Percentiles rank a stretch among this genome's conserved stretches.
These are phyloP conservation scores for Kurtzmaniella quercitrusa DNA, from an alignment of 1,139 yeast species.

Conservation along the genomic window DNA sequence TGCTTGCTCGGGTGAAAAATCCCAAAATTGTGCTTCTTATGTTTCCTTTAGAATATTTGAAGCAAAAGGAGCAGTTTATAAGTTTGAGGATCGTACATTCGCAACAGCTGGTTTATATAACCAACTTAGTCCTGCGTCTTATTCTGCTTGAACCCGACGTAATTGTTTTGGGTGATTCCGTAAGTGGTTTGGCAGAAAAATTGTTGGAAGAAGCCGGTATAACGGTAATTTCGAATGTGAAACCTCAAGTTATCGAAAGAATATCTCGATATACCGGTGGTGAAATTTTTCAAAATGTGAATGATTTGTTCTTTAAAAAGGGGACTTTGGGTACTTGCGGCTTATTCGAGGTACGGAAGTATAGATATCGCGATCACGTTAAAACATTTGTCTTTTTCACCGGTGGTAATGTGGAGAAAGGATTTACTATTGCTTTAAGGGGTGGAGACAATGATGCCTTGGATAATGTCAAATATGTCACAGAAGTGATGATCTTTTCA, in stretches of 20 bases:
- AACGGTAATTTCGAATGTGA: constrained; percentile 74
- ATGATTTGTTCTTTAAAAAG: constrained; percentile 46
- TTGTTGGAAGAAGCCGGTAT: constrained; percentile 71
- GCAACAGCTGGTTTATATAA: constrained; percentile 82
- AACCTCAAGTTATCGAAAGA: constrained; percentile 78
- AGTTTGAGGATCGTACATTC: constrained; percentile 81
- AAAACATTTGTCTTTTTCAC: constrained; percentile 74
- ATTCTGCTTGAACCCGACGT: constrained; percentile 75
- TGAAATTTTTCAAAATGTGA: constrained; percentile 58
- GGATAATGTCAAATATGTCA: constrained; percentile 68
- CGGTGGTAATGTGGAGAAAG: constrained; percentile 72
- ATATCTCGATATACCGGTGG: constrained; percentile 79
- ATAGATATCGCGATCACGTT: constrained; percentile 47
- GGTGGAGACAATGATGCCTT: constrained; percentile 66
- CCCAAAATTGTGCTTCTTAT: constrained; percentile 82
- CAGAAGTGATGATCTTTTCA: constrained; percentile 76
- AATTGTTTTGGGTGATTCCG: constrained; percentile 74
- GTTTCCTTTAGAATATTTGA: constrained; percentile 85
- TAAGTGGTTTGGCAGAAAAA: constrained; percentile 78
- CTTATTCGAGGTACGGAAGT: constrained; percentile 67
- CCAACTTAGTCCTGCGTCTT: constrained; percentile 77
- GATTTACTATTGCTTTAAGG: constrained; percentile 78
- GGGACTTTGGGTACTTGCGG: constrained; percentile 71
- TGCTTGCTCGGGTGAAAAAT: constrained; percentile 59
- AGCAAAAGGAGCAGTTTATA: constrained; percentile 68